Base-by-base conservation (phyloP, 1,284 basidiomycete species). In the Cystobasidium sp. region DNA sequence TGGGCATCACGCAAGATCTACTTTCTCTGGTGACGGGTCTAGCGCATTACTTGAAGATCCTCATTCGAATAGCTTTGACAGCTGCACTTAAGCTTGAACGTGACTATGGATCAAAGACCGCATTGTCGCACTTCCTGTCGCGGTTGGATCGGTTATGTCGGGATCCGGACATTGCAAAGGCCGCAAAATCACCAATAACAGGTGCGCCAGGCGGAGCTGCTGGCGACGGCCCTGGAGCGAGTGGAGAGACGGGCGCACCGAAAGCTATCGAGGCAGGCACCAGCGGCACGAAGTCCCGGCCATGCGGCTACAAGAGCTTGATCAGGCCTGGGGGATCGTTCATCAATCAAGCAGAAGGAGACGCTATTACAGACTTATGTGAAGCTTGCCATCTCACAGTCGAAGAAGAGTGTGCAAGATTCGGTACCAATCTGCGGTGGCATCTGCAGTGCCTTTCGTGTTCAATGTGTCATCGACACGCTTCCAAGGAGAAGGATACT, bases 41-140 rank as follows among this genome's bases (percentile, higher is more conserved):
- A 41, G 96, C 96, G 4, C 96, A 99, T 83, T 99, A 99, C 83
- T 90, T 99, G 82, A 99, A 99, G 85, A 98, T 99, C 82, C 88
- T 99, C 68, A 99, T 99, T 79, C 91, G 96, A 63, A 98, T 99
- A 76, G 95, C 97, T 7, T 86, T 99, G 56, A 98, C 97, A 0
- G 94, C 94, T 20, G 93, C 95, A 2, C 87, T 99, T 77, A 97
- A 93, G 83, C 87, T 99, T 56, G 97, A 99, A 83, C 87, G 94
- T 75, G 96, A 99, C 80, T 88, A 92, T 79, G 87, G 86, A 76
- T 89, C 92, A 68, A 86, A 88, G 46, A 89, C 91, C 74, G 94
- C 94, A 0, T 91, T 99, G 86, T 85, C 89, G 5, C 90, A 88
- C 69, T 97, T 97, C 85, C 87, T 99, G 75, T 93, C 94, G 79